phyloP scores from a whole-genome alignment of 352 stramenopile species.

The Pythium volutum region DNA sequence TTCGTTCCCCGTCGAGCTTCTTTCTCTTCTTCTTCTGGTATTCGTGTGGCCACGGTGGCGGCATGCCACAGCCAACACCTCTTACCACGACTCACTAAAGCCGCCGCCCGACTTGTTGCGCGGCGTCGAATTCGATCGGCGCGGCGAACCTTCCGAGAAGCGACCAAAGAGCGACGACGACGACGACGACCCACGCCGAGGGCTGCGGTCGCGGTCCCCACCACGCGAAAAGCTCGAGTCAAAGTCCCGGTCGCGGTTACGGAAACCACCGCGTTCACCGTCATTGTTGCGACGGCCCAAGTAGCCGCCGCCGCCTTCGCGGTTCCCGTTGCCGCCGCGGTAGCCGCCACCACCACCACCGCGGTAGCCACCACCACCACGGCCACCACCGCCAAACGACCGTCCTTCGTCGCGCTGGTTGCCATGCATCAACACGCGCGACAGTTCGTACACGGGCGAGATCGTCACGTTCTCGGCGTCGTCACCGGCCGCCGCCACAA shows the following conservation, averaged over 20 bases:
- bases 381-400: constrained; percentile 19
- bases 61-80: constrained; percentile 16
- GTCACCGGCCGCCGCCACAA: constrained; percentile 25
- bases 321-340: constrained; percentile 14
- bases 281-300: constrained; percentile 2
- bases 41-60: no score
- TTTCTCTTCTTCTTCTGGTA: constrained; percentile 1
- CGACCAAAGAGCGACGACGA: constrained; percentile 30
- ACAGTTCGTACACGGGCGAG: constrained; percentile 47
- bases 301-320: neutral
- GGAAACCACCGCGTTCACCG: constrained; percentile 15
- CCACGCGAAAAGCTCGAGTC: constrained; percentile 47
- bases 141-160: constrained; percentile 18
- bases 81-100: constrained; percentile 29
- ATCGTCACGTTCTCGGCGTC: constrained; percentile 38
- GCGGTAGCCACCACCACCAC: neutral
- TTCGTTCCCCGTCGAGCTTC: constrained; percentile 2
- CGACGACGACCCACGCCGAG: constrained; percentile 19
- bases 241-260: constrained; percentile 36
- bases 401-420: constrained; percentile 13
- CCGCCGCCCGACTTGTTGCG: constrained; percentile 23
- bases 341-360: constrained; percentile 11
- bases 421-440: constrained; percentile 46
- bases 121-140: constrained; percentile 23
- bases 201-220: constrained; percentile 23